Evolutionary conservation across 2,329 filamentous ascomycete species (phyloP).

Genomic region (Trichoderma sp.): DNA sequence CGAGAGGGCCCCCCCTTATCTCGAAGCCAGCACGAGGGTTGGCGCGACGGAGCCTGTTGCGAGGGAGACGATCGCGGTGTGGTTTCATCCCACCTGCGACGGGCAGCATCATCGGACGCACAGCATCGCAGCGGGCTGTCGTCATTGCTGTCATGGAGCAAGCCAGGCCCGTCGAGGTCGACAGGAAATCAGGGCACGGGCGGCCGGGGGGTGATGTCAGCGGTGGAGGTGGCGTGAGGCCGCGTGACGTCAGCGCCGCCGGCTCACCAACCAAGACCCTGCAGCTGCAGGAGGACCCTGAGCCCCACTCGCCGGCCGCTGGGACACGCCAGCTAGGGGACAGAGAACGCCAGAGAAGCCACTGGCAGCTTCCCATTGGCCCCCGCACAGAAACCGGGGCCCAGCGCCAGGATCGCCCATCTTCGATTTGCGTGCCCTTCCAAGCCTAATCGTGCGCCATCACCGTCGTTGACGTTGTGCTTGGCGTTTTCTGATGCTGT

Average conservation of each 20-base stretch:
- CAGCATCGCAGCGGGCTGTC: constrained; percentile 5
- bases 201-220: constrained; percentile 35
- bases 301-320: constrained; percentile 18
- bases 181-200: constrained; percentile 21
- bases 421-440: constrained; percentile 20
- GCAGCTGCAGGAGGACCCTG: constrained; percentile 34
- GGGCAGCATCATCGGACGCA: constrained; percentile 11
- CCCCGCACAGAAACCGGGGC: constrained; percentile 9
- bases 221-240: constrained; percentile 26
- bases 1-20: background rate
- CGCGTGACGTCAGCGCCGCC: constrained; percentile 37
- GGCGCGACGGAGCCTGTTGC: background rate
- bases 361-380: constrained; percentile 24
- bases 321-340: constrained; percentile 7
- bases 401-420: constrained; percentile 21
- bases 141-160: constrained; percentile 24
- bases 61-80: background rate
- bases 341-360: constrained; percentile 17
- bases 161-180: constrained; percentile 12
- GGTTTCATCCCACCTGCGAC: background rate
- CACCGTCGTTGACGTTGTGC: constrained; percentile 17
- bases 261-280: constrained; percentile 32
- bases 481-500: background rate
- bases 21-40: constrained; percentile 7
- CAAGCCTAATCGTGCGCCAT: constrained; percentile 4